These are phyloP conservation scores for Termitomyces sp. DNA, from an alignment of 768 basidiomycete species.

Conservation along the genomic window DNA sequence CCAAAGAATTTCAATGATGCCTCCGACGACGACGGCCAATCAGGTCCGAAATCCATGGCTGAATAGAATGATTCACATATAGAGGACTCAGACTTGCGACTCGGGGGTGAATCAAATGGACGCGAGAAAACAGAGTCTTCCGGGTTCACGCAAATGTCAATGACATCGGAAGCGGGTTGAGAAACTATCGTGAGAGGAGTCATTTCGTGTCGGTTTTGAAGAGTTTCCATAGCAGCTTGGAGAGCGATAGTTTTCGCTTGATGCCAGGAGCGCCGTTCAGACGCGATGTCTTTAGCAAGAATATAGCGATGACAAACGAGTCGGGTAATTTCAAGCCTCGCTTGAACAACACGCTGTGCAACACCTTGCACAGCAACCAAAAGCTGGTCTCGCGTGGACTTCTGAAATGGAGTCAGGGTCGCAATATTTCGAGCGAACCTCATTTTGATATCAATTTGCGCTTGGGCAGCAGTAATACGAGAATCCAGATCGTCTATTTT, in stretches of 20 bases:
- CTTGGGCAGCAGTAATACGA: conserved; percentile 45
- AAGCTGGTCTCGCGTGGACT: conserved; percentile 75
- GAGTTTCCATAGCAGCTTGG: conserved; percentile 61
- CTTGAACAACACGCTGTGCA: conserved; percentile 57
- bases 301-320: conserved; percentile 73
- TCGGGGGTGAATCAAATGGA: conserved; percentile 17
- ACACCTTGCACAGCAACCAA: conserved; percentile 51
- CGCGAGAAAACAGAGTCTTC: conserved; percentile 2
- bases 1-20: conserved; percentile 25
- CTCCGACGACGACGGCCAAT: conserved; percentile 42
- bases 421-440: conserved; percentile 77
- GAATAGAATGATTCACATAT: conserved; percentile 62
- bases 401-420: conserved; percentile 83
- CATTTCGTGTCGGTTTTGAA: conserved; percentile 39
- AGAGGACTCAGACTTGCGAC: conserved; percentile 39
- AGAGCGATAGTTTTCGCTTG: conserved; percentile 66
- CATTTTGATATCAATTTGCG: conserved; percentile 61
- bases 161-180: conserved; percentile 19
- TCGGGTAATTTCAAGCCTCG: conserved; percentile 70
- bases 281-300: conserved; percentile 67
- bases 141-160: neutral
- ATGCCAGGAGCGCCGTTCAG: conserved; percentile 63
- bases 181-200: conserved; percentile 34
- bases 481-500: conserved; percentile 64
- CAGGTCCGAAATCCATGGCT: conserved; percentile 50